Percentiles rank a stretch among this genome's conserved stretches.
These are phyloP conservation scores for Peltaster fructicola DNA, from an alignment of 2,329 filamentous ascomycete species.

Conservation along the genomic window DNA sequence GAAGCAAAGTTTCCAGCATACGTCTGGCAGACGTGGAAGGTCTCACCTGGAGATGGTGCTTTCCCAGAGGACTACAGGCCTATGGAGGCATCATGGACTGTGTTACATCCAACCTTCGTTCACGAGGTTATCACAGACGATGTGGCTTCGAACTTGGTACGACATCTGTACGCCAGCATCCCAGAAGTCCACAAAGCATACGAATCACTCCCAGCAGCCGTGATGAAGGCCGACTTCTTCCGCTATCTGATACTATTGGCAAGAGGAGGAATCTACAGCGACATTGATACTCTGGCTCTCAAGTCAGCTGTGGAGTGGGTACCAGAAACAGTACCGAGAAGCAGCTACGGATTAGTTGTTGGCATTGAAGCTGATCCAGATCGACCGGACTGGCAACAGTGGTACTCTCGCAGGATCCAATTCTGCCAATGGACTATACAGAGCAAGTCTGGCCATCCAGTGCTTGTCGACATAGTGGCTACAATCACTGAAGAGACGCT, in stretches of 20 bases:
- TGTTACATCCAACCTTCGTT: conserved; percentile 74
- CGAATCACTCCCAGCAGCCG: conserved; percentile 28
- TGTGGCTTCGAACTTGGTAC: conserved; percentile 63
- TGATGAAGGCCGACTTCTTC: conserved; percentile 48
- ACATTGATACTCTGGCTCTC: conserved; percentile 76
- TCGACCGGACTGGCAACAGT: conserved; percentile 76
- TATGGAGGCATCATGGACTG: conserved; percentile 77
- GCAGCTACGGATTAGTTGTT: conserved; percentile 68
- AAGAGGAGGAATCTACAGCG: conserved; percentile 59
- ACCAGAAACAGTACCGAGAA: conserved; percentile 56
- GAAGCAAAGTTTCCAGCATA: conserved; percentile 84
- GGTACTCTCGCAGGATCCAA: conserved; percentile 92
- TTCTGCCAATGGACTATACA: conserved; percentile 99
- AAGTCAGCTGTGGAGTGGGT: conserved; percentile 78
- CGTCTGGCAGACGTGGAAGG: conserved; percentile 99
- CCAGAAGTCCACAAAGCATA: conserved; percentile 33
- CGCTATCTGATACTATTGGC: conserved; percentile 56
- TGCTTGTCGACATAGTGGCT: conserved; percentile 71
- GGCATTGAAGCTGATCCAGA: conserved; percentile 96
- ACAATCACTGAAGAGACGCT: conserved; percentile 74
- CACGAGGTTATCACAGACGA: conserved; percentile 95
- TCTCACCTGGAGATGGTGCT: conserved; percentile 54
- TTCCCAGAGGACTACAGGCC: conserved; percentile 62
- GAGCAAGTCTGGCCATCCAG: conserved; percentile 80
- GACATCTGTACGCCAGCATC: conserved; percentile 64